Conservation (phyloP, 2,329 filamentous ascomycete species). For the Arachnopeziza araneosa region DNA sequence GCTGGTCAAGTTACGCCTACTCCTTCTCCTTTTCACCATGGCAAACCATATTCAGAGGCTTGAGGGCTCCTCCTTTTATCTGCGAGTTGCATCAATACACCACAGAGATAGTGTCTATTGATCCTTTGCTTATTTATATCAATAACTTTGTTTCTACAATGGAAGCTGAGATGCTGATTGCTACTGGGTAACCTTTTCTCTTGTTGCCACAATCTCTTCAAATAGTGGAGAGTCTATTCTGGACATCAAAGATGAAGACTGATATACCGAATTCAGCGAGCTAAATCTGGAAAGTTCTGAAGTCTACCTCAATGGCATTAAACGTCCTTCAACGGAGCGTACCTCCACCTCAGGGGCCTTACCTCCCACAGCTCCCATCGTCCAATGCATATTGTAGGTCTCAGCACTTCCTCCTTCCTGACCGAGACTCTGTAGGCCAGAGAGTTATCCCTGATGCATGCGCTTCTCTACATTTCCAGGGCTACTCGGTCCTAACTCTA, state of each 20-base stretch:
- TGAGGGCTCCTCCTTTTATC: background rate
- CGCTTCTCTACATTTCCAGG: background rate
- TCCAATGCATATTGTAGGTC: background rate
- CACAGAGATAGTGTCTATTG: slow-evolving; percentile 19
- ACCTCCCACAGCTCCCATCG: slow-evolving; percentile 1
- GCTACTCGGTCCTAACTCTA: background rate
- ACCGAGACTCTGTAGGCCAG: no score
- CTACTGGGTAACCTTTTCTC: slow-evolving; percentile 1
- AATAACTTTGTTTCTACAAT: slow-evolving; percentile 14
- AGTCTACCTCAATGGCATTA: slow-evolving; percentile 5
- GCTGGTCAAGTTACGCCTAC: no score
- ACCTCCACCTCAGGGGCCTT: slow-evolving; percentile 9
- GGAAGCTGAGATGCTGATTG: slow-evolving; percentile 11
- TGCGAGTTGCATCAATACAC: slow-evolving; percentile 7
- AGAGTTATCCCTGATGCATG: background rate
- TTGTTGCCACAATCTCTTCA: background rate
- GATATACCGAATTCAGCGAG: background rate
- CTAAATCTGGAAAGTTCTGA: slow-evolving; percentile 6
- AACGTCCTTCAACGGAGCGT: slow-evolving; percentile 3
- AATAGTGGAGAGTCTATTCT: background rate
- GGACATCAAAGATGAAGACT: no score
- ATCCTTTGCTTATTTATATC: slow-evolving; percentile 24
- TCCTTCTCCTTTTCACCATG: no score
- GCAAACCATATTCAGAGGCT: no score
- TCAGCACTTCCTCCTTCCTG: no score